Percentiles rank a stretch among this genome's conserved stretches.
Evolutionary conservation across 805 yeast genomes (phyloP).

Genomic region (Yarrowia bubula): DNA sequence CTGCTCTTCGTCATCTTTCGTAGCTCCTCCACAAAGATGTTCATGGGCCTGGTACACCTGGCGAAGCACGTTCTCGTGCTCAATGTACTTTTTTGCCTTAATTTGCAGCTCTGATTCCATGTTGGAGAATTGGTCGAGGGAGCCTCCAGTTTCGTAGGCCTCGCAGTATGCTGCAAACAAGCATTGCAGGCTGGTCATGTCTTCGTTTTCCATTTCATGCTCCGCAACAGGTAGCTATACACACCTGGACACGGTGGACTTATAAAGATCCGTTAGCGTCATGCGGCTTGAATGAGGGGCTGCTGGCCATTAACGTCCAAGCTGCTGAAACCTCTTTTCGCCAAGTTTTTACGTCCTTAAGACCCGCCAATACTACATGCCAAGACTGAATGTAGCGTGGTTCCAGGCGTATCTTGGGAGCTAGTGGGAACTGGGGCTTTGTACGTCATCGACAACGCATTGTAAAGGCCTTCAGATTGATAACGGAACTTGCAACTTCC

Average conservation of each 20-base stretch:
- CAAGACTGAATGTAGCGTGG: neutral
- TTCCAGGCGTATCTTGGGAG: neutral
- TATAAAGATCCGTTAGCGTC: neutral
- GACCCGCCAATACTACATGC: neutral
- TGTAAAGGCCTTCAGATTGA: too few relatives aligned
- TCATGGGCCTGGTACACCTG: conserved; percentile 4
- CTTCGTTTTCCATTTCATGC: conserved; percentile 5
- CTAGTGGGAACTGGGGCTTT: neutral
- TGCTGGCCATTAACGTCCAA: neutral
- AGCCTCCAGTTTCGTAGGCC: neutral
- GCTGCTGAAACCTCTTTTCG: neutral
- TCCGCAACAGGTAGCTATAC: neutral
- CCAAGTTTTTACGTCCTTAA: neutral
- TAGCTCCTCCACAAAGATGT: neutral
- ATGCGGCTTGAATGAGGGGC: conserved; percentile 17
- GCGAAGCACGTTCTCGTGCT: neutral
- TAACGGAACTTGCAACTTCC: neutral
- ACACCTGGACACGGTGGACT: neutral
- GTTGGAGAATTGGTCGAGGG: neutral
- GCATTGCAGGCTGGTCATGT: neutral
- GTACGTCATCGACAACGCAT: too few relatives aligned
- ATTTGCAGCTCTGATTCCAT: neutral
- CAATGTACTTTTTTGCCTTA: conserved; percentile 18
- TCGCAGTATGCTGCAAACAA: conserved; percentile 7
- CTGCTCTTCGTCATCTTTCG: conserved; percentile 1